Evolutionary conservation across 768 basidiomycete species (phyloP).

Genomic region (Sistotremastrum suecicum): DNA sequence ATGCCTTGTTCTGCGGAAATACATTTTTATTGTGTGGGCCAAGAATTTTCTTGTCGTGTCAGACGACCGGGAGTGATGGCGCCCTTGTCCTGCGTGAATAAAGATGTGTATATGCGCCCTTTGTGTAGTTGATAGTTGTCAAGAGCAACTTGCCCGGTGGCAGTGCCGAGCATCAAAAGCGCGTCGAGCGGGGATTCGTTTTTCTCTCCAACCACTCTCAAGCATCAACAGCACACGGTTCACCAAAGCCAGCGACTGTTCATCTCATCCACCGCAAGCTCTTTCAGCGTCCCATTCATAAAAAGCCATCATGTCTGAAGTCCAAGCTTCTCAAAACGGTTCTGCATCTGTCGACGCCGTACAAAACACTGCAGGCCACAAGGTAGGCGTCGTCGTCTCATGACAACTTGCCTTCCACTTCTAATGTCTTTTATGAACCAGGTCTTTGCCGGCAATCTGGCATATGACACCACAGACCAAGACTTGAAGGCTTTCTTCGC

Average conservation of each 20-base stretch:
- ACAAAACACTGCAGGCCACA: constrained; percentile 70
- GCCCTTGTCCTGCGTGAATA: too few relatives aligned
- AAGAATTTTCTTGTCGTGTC: too few relatives aligned
- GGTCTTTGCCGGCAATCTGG: constrained; percentile 95
- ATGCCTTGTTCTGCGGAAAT: too few relatives aligned
- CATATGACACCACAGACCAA: constrained; percentile 87
- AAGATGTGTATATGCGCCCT: too few relatives aligned
- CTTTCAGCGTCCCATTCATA: constrained; percentile 29
- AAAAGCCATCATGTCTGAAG: constrained; percentile 71
- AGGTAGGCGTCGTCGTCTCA: constrained; percentile 31
- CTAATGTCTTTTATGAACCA: constrained; percentile 16
- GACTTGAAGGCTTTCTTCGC: constrained; percentile 91
- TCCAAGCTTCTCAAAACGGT: constrained; percentile 85
- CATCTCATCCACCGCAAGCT: constrained; percentile 45
- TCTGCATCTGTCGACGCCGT: constrained; percentile 10
- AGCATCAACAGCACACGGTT: constrained; percentile 42
- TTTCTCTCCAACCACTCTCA: too few relatives aligned
- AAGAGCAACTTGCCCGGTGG: too few relatives aligned
- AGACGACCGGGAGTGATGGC: too few relatives aligned
- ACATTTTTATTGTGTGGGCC: too few relatives aligned
- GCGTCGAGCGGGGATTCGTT: too few relatives aligned
- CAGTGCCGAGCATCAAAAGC: too few relatives aligned
- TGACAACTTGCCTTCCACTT: constrained; percentile 7
- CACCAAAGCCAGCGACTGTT: constrained; percentile 74
- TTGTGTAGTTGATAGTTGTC: too few relatives aligned